A percentile compares a stretch with the other conserved stretches of the same genome.
Conservation (phyloP, 495 filamentous ascomycete genomes). For the Xylaria nigripes region DNA sequence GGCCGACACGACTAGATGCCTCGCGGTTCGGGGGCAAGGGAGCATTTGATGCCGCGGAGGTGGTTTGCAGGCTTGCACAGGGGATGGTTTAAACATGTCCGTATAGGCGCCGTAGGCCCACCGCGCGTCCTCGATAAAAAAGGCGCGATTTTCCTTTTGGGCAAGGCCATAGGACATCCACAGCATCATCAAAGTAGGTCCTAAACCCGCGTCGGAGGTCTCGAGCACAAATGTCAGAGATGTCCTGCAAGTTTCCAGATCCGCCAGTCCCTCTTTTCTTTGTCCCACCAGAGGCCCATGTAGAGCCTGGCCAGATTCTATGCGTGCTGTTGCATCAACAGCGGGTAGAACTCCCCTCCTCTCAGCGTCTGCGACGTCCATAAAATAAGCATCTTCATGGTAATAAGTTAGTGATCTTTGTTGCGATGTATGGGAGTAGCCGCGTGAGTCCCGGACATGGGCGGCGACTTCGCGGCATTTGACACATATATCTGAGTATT, state of each 20-base stretch:
- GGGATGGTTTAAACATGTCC: constrained; percentile 56
- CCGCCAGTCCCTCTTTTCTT: constrained; percentile 24
- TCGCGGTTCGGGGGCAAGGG: constrained; percentile 61
- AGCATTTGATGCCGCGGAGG: constrained; percentile 56
- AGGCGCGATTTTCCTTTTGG: constrained; percentile 55
- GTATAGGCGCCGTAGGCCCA: constrained; percentile 69
- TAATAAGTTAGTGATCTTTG: constrained; percentile 46
- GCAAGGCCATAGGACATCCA: constrained; percentile 74
- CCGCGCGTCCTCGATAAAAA: constrained; percentile 67
- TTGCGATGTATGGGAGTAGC: constrained; percentile 29
- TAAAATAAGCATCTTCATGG: constrained; percentile 50
- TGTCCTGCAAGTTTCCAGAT: constrained; percentile 49
- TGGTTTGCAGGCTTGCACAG: constrained; percentile 46
- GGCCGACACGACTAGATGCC: constrained; percentile 61
- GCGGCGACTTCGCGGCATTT: constrained; percentile 48
- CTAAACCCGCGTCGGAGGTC: constrained; percentile 57
- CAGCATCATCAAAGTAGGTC: constrained; percentile 58
- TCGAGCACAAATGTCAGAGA: constrained; percentile 66
- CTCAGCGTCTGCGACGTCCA: constrained; percentile 60
- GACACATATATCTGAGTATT: constrained; percentile 54
- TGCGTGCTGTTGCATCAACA: constrained; percentile 19
- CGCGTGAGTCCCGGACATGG: constrained; percentile 40
- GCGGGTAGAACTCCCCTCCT: constrained; percentile 46
- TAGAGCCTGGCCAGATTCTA: constrained; percentile 19
- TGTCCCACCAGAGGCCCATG: constrained; percentile 30